These are phyloP conservation scores for Chlamydomonas sphaeroides DNA, from an alignment of 139 green algal genomes.

Conservation along the genomic window DNA sequence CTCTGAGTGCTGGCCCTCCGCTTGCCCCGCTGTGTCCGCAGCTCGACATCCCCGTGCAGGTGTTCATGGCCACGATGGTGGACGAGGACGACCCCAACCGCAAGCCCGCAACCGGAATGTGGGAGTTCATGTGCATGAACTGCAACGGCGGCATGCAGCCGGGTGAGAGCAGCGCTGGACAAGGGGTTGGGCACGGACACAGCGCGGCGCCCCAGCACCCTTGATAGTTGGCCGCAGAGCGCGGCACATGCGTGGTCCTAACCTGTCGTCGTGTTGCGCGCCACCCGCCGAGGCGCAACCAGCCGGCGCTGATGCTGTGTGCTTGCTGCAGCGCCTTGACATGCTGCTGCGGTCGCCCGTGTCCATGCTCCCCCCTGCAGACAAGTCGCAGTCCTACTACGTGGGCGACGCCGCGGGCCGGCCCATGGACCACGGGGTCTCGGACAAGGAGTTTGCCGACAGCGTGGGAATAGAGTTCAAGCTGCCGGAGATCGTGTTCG, in stretches of 20 bases:
- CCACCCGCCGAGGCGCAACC: too few species aligned
- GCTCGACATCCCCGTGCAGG: conserved; percentile 48
- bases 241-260: not conserved
- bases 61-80: conserved; percentile 47
- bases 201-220: too few species aligned
- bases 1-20: too few species aligned
- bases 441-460: conserved; percentile 56
- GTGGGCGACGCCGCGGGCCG: conserved; percentile 77
- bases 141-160: conserved; percentile 66
- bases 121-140: conserved; percentile 71
- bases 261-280: too few species aligned
- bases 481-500: conserved; percentile 69
- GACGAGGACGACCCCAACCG: conserved; percentile 64
- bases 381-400: conserved; percentile 64
- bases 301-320: not conserved
- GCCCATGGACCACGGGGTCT: conserved; percentile 54
- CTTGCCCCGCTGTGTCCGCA: not conserved
- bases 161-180: conserved; percentile 26
- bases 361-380: not conserved
- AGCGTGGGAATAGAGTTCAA: conserved; percentile 64
- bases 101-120: conserved; percentile 83
- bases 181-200: not conserved
- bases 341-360: not conserved
- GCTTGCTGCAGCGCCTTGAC: not conserved
- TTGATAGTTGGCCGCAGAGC: not conserved